Evolutionary conservation across 1,284 basidiomycete species (phyloP).

Genomic region (Somion occarium): DNA sequence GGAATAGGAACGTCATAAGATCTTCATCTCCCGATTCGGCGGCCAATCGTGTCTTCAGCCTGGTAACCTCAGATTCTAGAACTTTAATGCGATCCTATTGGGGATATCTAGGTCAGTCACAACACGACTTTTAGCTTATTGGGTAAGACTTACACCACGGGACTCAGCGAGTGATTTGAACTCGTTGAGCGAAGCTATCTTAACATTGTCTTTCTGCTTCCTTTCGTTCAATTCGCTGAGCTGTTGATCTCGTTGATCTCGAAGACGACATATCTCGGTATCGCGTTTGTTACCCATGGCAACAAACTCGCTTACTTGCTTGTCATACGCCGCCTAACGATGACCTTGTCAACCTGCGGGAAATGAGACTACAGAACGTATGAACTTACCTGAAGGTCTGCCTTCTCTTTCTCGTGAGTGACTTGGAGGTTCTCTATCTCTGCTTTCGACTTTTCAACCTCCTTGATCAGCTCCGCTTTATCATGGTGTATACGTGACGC

Average conservation of each 20-base stretch:
- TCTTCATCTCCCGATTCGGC: conserved; percentile 71
- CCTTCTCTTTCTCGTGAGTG: conserved; percentile 43
- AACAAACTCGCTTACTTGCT: conserved; percentile 53
- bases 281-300: conserved; percentile 61
- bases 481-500: conserved; percentile 37
- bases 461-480: conserved; percentile 37
- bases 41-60: conserved; percentile 76
- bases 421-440: conserved; percentile 24
- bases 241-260: conserved; percentile 78
- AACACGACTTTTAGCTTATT: neutral
- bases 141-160: conserved; percentile 46
- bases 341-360: conserved; percentile 2
- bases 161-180: conserved; percentile 68
- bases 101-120: neutral
- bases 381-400: conserved; percentile 30
- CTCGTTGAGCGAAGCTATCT: conserved; percentile 64
- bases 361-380: neutral
- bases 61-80: conserved; percentile 70
- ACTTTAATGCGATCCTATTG: conserved; percentile 70
- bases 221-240: conserved; percentile 71
- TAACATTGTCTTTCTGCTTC: conserved; percentile 62
- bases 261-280: conserved; percentile 69
- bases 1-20: conserved; percentile 65
- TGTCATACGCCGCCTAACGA: conserved; percentile 43
- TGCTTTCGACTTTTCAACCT: conserved; percentile 24